Evolutionary conservation across 345 rosid species (phyloP), one percentile per base, ranked within the genome.

Genomic region (Lenwebbia sp.): DNA sequence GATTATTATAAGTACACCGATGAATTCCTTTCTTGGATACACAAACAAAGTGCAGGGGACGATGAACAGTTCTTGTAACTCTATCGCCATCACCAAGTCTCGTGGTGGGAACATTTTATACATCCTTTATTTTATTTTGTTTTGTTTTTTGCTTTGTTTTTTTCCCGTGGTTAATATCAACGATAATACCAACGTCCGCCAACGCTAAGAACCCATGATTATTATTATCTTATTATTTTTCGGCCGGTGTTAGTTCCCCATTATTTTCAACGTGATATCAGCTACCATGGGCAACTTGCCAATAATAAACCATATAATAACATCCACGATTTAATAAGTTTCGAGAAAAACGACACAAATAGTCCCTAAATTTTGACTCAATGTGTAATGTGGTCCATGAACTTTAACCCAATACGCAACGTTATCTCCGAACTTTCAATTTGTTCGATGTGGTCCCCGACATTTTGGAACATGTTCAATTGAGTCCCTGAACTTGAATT

Each of bases 251-350:
- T 74, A 86, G 86, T 56, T 86, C 52, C 58, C 88, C 60, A 54
- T 88, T 84, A 51, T 82, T 88, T 88, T 85, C 60, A 84, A 82
- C 19, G 75, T 87, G 88, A 90, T 70, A 88, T 87, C 84, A 87
- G 82, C 88, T 56, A 40, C 54, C 57, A 41, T n/a, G 53, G 82
- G 82, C 62, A 52, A 87, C 54, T 74, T 84, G 49, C 49, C 78
- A 4, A 33, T 33, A 30, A 19, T 65, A 33, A 19, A 19, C 47
- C 47, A 9, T 33, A 9, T 8, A 9, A 22, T 55, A 55, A 22
- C 33, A 6, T 10, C 13, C 12, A 33, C 7, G 22, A 84, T 30
- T 37, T 84, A 50, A 49, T 10, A 49, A 10, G 10, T 49, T 49
- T 10, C 12, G 1, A 10, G 51, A 10, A 49, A 49, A 49, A 10